Conservation (phyloP, 1,284 basidiomycete genomes). For the Wolfiporia cocos region DNA sequence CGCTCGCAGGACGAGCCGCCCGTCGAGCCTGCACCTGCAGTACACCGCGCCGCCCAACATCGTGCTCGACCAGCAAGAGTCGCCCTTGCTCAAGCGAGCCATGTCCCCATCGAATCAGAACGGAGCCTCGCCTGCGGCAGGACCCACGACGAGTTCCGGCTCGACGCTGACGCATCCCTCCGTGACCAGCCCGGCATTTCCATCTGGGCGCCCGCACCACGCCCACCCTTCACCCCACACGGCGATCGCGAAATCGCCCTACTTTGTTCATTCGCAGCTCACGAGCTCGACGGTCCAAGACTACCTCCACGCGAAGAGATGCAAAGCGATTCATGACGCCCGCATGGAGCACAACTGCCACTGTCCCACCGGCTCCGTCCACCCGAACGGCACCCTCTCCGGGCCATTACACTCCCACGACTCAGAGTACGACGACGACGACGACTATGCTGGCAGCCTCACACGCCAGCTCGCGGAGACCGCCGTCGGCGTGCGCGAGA, state of each 20-base stretch:
- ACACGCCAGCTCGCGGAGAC: constrained; percentile 96
- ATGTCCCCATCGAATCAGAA: constrained; percentile 12
- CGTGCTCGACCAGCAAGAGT: constrained; percentile 26
- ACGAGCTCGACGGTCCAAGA: constrained; percentile 69
- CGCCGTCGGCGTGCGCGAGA: constrained; percentile 94
- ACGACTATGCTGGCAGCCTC: constrained; percentile 66
- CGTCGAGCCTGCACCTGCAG: constrained; percentile 23
- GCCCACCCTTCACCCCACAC: constrained; percentile 26
- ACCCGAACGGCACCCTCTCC: constrained; percentile 18
- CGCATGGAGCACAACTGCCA: constrained; percentile 12
- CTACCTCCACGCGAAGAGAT: constrained; percentile 53
- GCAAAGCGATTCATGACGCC: constrained; percentile 39
- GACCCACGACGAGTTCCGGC: constrained; percentile 14
- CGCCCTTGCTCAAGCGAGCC: constrained; percentile 16
- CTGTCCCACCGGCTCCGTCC: constrained; percentile 10
- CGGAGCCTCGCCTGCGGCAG: constrained; percentile 13
- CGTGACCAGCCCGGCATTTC: constrained; percentile 15
- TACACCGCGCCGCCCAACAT: constrained; percentile 21
- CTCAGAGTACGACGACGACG: constrained; percentile 40
- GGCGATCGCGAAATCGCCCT: constrained; percentile 57
- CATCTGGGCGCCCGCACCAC: constrained; percentile 14
- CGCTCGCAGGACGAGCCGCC: constrained; percentile 24
- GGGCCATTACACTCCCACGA: constrained; percentile 15
- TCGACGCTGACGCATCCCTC: constrained; percentile 15
- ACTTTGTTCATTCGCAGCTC: constrained; percentile 82